Evolutionary conservation across 2,329 filamentous ascomycete genomes (phyloP), one percentile per base, ranked within the genome.

Genomic region (Penicillium sp.): DNA sequence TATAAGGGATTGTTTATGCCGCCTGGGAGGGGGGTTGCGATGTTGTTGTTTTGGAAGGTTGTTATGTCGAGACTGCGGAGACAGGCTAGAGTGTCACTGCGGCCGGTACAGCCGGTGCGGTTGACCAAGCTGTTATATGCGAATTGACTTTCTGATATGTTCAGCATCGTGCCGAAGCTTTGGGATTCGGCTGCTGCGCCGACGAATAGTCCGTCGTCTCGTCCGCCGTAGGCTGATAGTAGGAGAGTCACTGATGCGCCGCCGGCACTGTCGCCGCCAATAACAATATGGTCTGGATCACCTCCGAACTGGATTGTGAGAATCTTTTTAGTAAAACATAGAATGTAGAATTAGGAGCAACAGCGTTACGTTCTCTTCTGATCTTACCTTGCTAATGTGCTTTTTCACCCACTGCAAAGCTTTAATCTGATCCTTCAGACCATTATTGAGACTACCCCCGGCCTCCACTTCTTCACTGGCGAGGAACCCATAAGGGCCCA

Each of bases 401-500:
- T 82, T 75, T 58, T 89, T 81, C 1, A 90, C 82, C 89, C 89
- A 92, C 56, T 87, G 69, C 13, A 92, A 70, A 0, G 84, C 86
- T 65, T 87, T 87, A 48, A 86, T 77, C 70, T 91, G 88, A 67
- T 92, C 89, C 29, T 82, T 81, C 1, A 92, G 75, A 1, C 89
- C 89, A 61, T 86, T 86, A 69, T 92, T 92, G 31, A 86, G 67
- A 53, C 80, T 82, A 2, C 83, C 81, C 4, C 72, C 60, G 59
- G 56, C 28, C 28, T 73, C 60, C 1, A 87, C 71, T 61, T 87
- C 81, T 14, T 81, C 74, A 51, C 84, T 78, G 1, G 84, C 83
- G 11, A 92, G 77, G 67, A 92, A 92, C 0, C 90, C 89, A 61
- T 86, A 91, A 0, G 83, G 81, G 0, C 89, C 89, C 10, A 92